phyloP scores from a whole-genome alignment of 306 rosid genomes.

The Luffa aegyptiaca region DNA sequence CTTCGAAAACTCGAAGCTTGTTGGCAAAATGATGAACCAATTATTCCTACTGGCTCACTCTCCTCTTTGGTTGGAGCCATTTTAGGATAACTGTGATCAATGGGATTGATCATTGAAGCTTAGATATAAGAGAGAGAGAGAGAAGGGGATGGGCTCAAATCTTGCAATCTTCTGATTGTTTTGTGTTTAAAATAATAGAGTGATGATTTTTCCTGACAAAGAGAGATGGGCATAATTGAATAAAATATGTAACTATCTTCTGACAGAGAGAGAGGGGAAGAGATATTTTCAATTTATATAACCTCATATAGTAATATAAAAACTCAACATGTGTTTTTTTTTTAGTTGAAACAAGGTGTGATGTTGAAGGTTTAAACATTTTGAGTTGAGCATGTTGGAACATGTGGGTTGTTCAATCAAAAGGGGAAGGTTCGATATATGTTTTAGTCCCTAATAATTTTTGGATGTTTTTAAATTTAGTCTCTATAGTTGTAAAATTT shows the following conservation, averaged over 20 bases:
- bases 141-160: not conserved
- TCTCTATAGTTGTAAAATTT: no score
- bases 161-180: not conserved
- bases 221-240: not conserved
- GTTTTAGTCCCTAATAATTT: no score
- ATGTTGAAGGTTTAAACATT: no score
- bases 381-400: no score
- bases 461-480: no score
- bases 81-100: not conserved
- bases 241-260: not conserved
- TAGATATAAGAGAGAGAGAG: not conserved
- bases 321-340: no score
- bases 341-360: no score
- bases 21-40: constrained; percentile 40
- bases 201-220: not conserved
- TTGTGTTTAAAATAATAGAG: not conserved
- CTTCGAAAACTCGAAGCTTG: constrained; percentile 35
- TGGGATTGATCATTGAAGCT: not conserved
- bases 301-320: no score
- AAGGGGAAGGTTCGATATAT: no score
- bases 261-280: not conserved
- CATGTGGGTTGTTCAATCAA: no score
- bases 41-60: constrained; percentile 34
- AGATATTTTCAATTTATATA: not conserved
- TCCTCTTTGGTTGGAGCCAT: constrained; percentile 41